Base-by-base conservation (phyloP, 345 rosid species). In the Salix koriyanagi region DNA sequence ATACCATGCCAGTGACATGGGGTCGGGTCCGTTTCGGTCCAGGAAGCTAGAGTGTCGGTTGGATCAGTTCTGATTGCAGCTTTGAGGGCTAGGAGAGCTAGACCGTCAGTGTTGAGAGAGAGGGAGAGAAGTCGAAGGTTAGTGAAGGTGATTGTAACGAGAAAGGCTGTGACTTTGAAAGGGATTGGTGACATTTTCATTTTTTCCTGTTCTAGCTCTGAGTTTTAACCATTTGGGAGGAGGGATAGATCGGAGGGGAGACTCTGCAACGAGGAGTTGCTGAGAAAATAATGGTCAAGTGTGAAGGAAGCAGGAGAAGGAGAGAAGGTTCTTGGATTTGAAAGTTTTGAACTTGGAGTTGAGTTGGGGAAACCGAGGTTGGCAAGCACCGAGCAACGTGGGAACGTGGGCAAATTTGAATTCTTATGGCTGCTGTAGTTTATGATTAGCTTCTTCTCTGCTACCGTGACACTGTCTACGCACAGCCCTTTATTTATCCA, bases 1-100 rank as follows among this genome's bases (percentile, higher is more conserved):
- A 96, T 76, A 34, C 94, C 98, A 0, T 69, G 69, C 99, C 99
- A 96, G 81, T 82, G 93, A 73, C 99, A 96, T 0, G 99, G 99
- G 12, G 85, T 88, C 3, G 80, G 50, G 81, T 96, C 99, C 7
- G 89, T 86, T 41, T 91, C 96, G 3, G 87, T 83, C 99, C 99
- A 96, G 1, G 93, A 84, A 21, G 69, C 69, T 56, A 93, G 85
- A 6, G 81, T 69, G 21, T 83, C 81, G 72, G 92, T 82, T 28
- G 98, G 97, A 83, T 96, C 99, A 7, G 84, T 26, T 0, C 78
- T 65, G 64, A 91, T 78, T 54, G 98, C 98, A 16, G 90, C 89
- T 81, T 92, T 96, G 66, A 96, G 92, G 73, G 99, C 96, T 2
- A 96, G 89, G 13, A 96, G 96, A 19, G 98, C 89, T 14, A 96